phyloP scores from a whole-genome alignment of 2,329 filamentous ascomycete genomes.

The Colletotrichum sp. region DNA sequence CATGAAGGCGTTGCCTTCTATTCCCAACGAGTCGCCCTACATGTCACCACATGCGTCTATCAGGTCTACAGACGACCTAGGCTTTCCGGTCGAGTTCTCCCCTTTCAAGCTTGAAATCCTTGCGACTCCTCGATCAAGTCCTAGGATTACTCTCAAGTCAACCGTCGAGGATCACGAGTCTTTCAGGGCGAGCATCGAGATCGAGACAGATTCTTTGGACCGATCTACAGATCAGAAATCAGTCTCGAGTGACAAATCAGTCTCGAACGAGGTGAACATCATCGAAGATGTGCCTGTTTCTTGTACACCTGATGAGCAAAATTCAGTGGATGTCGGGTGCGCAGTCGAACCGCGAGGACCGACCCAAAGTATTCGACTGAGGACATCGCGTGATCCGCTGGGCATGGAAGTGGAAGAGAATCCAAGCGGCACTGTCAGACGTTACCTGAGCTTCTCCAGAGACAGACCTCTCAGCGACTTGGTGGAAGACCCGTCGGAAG shows the following conservation, averaged over 20 bases:
- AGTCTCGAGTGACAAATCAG: neutral
- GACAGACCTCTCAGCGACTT: neutral
- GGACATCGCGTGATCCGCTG: slow-evolving; percentile 11
- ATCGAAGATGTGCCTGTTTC: neutral
- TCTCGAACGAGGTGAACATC: neutral
- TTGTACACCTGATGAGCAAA: neutral
- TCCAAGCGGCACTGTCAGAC: neutral
- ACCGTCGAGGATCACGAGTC: slow-evolving; percentile 6
- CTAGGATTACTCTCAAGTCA: neutral
- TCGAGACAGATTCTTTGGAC: neutral
- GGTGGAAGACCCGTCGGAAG: neutral
- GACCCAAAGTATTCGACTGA: slow-evolving; percentile 32
- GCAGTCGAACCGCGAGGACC: slow-evolving; percentile 19
- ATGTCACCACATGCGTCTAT: neutral
- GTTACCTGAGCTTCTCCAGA: neutral
- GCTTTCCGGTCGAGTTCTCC: slow-evolving; percentile 9
- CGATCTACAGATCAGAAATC: neutral
- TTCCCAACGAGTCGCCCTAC: slow-evolving; percentile 37
- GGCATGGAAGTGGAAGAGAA: neutral
- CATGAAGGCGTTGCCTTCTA: slow-evolving; percentile 56
- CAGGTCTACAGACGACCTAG: neutral
- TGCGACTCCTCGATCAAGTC: slow-evolving; percentile 3
- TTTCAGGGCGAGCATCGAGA: slow-evolving; percentile 9
- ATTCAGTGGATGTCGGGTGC: neutral
- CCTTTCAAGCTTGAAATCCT: slow-evolving; percentile 21